Evolutionary conservation across 2,329 filamentous ascomycete species (phyloP), one percentile per base, ranked within the genome.

Genomic region (Ophiostoma piceae): DNA sequence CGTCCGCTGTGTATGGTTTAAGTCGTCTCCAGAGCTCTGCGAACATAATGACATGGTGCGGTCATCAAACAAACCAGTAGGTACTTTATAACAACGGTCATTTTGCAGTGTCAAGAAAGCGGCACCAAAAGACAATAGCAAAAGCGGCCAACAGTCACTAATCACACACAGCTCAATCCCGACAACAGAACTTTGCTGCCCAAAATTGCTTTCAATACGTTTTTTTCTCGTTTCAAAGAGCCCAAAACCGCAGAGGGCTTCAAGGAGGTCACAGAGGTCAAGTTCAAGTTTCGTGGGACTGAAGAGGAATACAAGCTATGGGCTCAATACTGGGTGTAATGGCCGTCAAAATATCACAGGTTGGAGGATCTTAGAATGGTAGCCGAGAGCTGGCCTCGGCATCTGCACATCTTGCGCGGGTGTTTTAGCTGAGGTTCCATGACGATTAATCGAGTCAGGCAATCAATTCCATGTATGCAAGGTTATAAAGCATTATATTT

Each of bases 21-120:
- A 89, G 68, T 90, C 92, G 14, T 83, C 88, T 0, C 79, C 88
- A 35, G 84, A 85, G 62, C 77, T 97, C 9, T 88, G 86, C 74
- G 88, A 93, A 77, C 95, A 99, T 80, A 99, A 99, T 77, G 91
- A 96, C 76, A 87, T 86, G 1, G 91, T 96, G 67, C 87, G 95
- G 71, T 87, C 92, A 1, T 81, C 94, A 75, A 89, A 65, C 35
- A 39, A 35, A 22, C 8, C 19, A 39, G 62, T 65, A 65, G 22
- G 62, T 39, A 8, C 35, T 6, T 6, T 35, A 51, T 51, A 51
- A 2, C 39, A 35, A 35, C 35, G 35, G 35, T 35, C 11, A 41
- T 41, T 41, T 41, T 3, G 39, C 11, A 41, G 12, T 12, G 12
- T 29, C 26, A 29, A 29, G 39, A 41, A 12, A 14, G 39, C 39